Evolutionary conservation across 257 asterid species (phyloP), one percentile per base, ranked within the genome.

Genomic region (Salvia hispanica): DNA sequence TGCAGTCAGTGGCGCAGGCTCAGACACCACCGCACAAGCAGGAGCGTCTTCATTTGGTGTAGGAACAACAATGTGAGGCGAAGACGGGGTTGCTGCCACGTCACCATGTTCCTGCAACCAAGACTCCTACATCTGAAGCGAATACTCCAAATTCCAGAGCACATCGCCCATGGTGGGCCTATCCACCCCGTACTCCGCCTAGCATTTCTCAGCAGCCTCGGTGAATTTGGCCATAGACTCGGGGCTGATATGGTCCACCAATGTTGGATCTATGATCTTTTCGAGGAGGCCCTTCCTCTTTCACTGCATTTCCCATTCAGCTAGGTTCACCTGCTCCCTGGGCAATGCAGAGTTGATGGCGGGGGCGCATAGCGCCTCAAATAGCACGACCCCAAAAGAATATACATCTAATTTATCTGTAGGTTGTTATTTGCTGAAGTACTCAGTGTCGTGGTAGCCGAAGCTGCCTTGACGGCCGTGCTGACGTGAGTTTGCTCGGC

Each of bases 221-320:
- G 81, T 86, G 9, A 88, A 88, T 56, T 91, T 91, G 74, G 70
- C 82, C 95, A 91, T 70, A 0, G 97, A 94, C 47, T 91, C 96
- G 0, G 78, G 87, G 61, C 79, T 87, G 68, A 94, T 82, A 34
- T 85, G 80, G 2, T 86, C 94, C 0, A 70, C 88, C 5, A 88
- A 83, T 1, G 74, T 76, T 14, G 95, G 88, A 67, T 91, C 99
- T 2, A 94, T 84, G 76, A 94, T 88, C 70, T 87, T 94, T 11
- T 89, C 96, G 21, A 91, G 62, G 54, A 94, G 43, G 3, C 92
- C 96, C 67, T 87, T 94, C 63, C 87, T 78, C 83, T 91, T 88
- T 91, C 97, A 91, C 62, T 94, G 95, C 96, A 88, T 79, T 8
- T 89, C 97, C 96, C 97, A 94, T 46, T 94, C 97, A 0, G 99